phyloP scores from a whole-genome alignment of 2,329 filamentous ascomycete species.

The Xylaria sp. region DNA sequence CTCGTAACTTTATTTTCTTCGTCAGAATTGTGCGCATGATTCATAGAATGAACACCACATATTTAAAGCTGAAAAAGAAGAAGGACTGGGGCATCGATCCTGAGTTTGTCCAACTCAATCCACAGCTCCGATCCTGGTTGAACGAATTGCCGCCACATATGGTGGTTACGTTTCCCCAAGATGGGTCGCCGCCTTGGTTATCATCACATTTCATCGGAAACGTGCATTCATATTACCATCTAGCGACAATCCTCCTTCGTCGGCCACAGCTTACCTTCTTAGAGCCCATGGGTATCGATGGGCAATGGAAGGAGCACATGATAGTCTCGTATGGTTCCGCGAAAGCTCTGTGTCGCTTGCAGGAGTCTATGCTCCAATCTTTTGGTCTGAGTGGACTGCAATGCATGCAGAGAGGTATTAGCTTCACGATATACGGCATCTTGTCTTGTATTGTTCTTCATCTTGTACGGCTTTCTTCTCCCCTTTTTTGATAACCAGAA shows the following conservation, averaged over 20 bases:
- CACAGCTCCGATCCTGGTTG: slow-evolving; percentile 77
- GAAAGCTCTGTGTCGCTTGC: slow-evolving; percentile 82
- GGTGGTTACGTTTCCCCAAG: slow-evolving; percentile 75
- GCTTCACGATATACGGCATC: slow-evolving; percentile 92
- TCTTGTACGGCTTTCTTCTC: slow-evolving; percentile 69
- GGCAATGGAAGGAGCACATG: slow-evolving; percentile 88
- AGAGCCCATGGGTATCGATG: slow-evolving; percentile 71
- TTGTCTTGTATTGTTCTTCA: slow-evolving; percentile 93
- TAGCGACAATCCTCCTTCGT: slow-evolving; percentile 85
- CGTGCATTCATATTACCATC: slow-evolving; percentile 85
- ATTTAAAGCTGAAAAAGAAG: slow-evolving; percentile 71
- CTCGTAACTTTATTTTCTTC: slow-evolving; percentile 84
- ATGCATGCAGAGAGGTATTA: slow-evolving; percentile 93
- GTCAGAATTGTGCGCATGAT: slow-evolving; percentile 79
- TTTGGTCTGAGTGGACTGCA: slow-evolving; percentile 82
- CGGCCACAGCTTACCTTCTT: slow-evolving; percentile 83
- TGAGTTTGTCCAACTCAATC: slow-evolving; percentile 79
- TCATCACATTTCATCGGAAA: slow-evolving; percentile 88
- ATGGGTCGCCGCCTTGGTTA: slow-evolving; percentile 82
- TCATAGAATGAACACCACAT: slow-evolving; percentile 75
- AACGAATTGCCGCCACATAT: slow-evolving; percentile 79
- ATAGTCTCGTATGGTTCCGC: slow-evolving; percentile 82
- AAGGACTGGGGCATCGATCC: slow-evolving; percentile 89
- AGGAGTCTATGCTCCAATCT: slow-evolving; percentile 78
- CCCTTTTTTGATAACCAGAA: neutral